phyloP scores from a whole-genome alignment of 2,329 filamentous ascomycete species.

The Sarocladiaceae sp. region DNA sequence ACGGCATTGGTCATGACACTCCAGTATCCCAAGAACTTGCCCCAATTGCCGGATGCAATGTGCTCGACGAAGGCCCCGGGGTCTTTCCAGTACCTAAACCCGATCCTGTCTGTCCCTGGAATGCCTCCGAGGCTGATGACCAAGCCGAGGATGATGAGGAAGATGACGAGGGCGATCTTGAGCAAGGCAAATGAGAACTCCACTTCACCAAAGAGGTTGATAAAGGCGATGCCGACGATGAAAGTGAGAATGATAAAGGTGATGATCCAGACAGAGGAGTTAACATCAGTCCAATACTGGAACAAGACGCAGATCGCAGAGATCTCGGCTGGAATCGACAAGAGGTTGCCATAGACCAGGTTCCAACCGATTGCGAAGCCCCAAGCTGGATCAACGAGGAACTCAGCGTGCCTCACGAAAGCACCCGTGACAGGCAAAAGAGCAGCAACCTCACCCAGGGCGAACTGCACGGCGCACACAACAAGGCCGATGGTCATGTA shows the following conservation, averaged over 20 bases:
- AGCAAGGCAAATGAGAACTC: constrained; percentile 46
- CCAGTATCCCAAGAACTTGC: constrained; percentile 39
- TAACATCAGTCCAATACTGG: constrained; percentile 56
- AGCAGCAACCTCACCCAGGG: constrained; percentile 54
- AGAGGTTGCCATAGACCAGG: constrained; percentile 46
- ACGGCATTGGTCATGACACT: constrained; percentile 58
- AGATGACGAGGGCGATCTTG: constrained; percentile 55
- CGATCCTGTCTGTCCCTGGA: constrained; percentile 50
- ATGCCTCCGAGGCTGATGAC: constrained; percentile 58
- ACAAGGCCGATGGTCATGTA: constrained; percentile 52
- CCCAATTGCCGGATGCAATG: constrained; percentile 39
- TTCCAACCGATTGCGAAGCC: constrained; percentile 50
- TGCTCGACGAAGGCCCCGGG: constrained; percentile 64
- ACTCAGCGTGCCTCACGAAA: constrained; percentile 54
- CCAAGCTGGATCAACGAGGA: constrained; percentile 55
- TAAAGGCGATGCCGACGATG: constrained; percentile 50
- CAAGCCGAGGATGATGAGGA: constrained; percentile 55
- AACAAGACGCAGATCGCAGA: constrained; percentile 57
- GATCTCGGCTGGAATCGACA: constrained; percentile 54
- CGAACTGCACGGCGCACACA: constrained; percentile 51
- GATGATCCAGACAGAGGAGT: constrained; percentile 43
- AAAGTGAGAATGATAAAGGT: constrained; percentile 45
- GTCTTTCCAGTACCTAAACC: constrained; percentile 63
- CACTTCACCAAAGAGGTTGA: constrained; percentile 55
- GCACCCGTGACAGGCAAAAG: constrained; percentile 56